phyloP scores from a whole-genome alignment of 768 basidiomycete genomes.

The Mycena rosella region DNA sequence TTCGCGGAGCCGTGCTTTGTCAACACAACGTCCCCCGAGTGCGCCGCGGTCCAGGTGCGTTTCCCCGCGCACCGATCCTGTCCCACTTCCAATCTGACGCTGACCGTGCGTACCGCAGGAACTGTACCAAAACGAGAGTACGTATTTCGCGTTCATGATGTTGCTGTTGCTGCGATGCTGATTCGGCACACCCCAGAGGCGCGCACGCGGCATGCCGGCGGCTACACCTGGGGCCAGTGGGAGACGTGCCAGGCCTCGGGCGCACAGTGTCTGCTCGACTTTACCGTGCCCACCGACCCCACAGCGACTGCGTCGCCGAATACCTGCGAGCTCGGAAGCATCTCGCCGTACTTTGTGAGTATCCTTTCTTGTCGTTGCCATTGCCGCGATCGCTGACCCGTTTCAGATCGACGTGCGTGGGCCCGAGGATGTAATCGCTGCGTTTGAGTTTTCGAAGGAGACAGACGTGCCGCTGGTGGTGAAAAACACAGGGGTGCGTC shows the following conservation, averaged over 20 bases:
- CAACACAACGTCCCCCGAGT: constrained; percentile 27
- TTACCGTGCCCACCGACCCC: constrained; percentile 46
- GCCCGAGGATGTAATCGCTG: constrained; percentile 56
- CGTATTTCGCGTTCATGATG: background rate
- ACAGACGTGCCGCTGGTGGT: constrained; percentile 58
- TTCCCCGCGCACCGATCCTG: no score
- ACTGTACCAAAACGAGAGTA: constrained; percentile 34
- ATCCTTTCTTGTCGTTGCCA: no score
- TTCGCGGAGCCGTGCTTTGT: constrained; percentile 34
- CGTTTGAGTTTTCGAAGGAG: constrained; percentile 57
- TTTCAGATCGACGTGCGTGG: constrained; percentile 57
- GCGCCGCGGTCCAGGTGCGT: constrained; percentile 24
- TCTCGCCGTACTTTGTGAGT: constrained; percentile 53
- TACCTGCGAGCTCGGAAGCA: constrained; percentile 53
- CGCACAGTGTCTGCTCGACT: constrained; percentile 63
- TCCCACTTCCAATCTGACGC: background rate
- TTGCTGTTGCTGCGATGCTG: background rate
- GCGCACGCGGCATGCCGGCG: constrained; percentile 37
- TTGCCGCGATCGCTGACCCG: background rate
- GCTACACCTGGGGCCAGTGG: constrained; percentile 60
- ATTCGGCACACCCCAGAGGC: constrained; percentile 1
- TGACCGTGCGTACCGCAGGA: constrained; percentile 9
- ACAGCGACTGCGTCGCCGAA: constrained; percentile 43
- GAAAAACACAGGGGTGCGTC: constrained; percentile 65
- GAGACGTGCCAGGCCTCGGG: constrained; percentile 65